These are phyloP conservation scores for Auriscalpium orientale DNA, from an alignment of 768 basidiomycete species.

Conservation along the genomic window DNA sequence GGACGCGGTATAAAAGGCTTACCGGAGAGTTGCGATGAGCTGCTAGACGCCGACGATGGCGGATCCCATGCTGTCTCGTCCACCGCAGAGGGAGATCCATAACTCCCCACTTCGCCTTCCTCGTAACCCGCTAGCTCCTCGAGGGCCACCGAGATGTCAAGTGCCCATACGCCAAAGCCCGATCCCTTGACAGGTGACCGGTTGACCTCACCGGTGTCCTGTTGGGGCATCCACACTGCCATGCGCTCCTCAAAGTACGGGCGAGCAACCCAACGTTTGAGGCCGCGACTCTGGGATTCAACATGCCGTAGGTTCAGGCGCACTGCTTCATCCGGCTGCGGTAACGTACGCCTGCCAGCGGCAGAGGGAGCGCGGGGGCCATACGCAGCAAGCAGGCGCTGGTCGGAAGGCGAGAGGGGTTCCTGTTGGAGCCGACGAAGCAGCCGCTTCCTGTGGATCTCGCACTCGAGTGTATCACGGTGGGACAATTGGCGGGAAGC, in stretches of 20 bases:
- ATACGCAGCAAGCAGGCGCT: constrained; percentile 36
- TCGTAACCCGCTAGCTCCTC: constrained; percentile 9
- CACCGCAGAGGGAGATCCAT: background rate
- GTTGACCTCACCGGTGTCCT: constrained; percentile 5
- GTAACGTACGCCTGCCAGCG: constrained; percentile 17
- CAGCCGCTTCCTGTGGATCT: constrained; percentile 42
- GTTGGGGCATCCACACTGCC: constrained; percentile 7
- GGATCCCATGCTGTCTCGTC: constrained; percentile 35
- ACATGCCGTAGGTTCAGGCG: constrained; percentile 22
- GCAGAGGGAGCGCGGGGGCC: constrained; percentile 25
- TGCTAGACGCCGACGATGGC: constrained; percentile 44
- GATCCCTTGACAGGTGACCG: constrained; percentile 10
- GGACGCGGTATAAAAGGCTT: constrained; percentile 9
- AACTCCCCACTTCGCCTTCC: constrained; percentile 11
- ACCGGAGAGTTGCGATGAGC: constrained; percentile 1
- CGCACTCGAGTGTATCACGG: constrained; percentile 33
- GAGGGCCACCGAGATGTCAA: constrained; percentile 12
- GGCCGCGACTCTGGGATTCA: constrained; percentile 20
- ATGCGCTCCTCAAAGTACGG: constrained; percentile 13
- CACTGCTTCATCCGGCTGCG: constrained; percentile 21
- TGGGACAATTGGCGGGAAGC: constrained; percentile 28
- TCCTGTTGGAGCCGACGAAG: constrained; percentile 34
- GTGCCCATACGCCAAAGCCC: constrained; percentile 15
- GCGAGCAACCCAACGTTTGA: constrained; percentile 10
- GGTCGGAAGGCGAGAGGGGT: constrained; percentile 31